phyloP scores from a whole-genome alignment of 805 yeast species.

The Metschnikowia sp. region DNA sequence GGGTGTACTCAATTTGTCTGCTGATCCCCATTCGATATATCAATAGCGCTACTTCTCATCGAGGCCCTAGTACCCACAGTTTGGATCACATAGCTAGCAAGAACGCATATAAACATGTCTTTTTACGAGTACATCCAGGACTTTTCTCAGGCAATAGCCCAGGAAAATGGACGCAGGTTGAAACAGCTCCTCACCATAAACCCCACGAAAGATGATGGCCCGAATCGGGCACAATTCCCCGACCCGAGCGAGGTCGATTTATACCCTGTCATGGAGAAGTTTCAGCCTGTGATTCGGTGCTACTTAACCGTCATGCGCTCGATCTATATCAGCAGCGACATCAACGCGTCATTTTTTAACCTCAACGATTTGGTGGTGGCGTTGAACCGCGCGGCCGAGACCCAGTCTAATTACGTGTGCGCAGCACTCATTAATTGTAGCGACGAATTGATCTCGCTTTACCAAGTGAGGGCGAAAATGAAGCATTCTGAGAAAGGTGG shows the following conservation, averaged over 20 bases:
- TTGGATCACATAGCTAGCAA: too few relatives aligned
- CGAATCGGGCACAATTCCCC: conserved; percentile 27
- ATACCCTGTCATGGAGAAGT: conserved; percentile 34
- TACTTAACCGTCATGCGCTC: conserved; percentile 36
- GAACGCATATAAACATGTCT: conserved; percentile 6
- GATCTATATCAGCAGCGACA: conserved; percentile 30
- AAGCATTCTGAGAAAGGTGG: conserved; percentile 6
- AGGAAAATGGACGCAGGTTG: conserved; percentile 19
- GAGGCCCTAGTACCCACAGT: too few relatives aligned
- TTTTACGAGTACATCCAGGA: conserved; percentile 22
- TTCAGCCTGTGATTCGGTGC: conserved; percentile 24
- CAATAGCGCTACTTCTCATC: too few relatives aligned
- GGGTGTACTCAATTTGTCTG: too few relatives aligned
- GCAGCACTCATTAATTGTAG: conserved; percentile 39
- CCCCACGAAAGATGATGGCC: conserved; percentile 32
- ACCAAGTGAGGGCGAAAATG: conserved; percentile 31
- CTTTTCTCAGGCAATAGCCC: conserved; percentile 19
- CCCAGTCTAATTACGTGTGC: conserved; percentile 52
- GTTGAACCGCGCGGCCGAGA: conserved; percentile 52
- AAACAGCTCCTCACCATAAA: conserved; percentile 30
- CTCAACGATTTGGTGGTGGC: conserved; percentile 42
- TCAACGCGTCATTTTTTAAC: conserved; percentile 30
- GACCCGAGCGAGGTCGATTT: conserved; percentile 42
- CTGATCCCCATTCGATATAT: too few relatives aligned
- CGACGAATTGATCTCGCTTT: conserved; percentile 39